phyloP scores from a whole-genome alignment of 2,329 filamentous ascomycete genomes.

The Basipetospora chlamydospora region DNA sequence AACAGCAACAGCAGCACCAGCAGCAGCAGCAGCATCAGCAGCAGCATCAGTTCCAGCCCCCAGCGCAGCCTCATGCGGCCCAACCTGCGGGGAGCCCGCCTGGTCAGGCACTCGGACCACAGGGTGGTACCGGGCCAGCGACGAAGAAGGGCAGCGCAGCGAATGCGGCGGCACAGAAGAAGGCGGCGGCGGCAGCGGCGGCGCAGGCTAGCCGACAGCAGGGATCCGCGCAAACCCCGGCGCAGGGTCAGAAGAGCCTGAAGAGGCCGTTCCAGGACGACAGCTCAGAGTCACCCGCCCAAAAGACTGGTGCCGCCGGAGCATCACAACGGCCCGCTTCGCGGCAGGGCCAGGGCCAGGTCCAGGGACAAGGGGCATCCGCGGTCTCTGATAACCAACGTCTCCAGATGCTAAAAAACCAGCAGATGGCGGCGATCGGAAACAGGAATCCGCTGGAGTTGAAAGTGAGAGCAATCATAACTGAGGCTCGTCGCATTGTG shows the following conservation, averaged over 20 bases:
- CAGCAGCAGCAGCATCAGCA: slow-evolving; percentile 18
- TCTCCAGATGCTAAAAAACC: slow-evolving; percentile 20
- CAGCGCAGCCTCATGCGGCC: slow-evolving; percentile 19
- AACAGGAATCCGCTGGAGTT: slow-evolving; percentile 11
- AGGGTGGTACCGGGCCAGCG: slow-evolving; percentile 12
- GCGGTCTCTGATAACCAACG: too few species aligned
- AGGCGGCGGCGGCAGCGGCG: background rate
- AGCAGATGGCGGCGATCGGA: slow-evolving; percentile 7
- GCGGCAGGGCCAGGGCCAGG: slow-evolving; percentile 13
- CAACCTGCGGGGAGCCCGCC: slow-evolving; percentile 14
- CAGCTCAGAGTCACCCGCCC: slow-evolving; percentile 6
- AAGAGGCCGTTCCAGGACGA: slow-evolving; percentile 38
- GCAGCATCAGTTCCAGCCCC: slow-evolving; percentile 21
- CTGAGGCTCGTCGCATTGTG: too few species aligned
- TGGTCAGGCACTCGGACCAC: slow-evolving; percentile 10
- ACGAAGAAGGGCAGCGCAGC: slow-evolving; percentile 22
- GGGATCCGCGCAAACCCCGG: slow-evolving; percentile 24
- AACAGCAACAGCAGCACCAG: slow-evolving; percentile 9
- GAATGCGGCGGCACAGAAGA: slow-evolving; percentile 8
- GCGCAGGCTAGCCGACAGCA: slow-evolving; percentile 10
- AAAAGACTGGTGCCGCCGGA: background rate
- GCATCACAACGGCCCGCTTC: slow-evolving; percentile 14
- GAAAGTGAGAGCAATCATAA: too few species aligned
- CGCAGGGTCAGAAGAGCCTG: slow-evolving; percentile 26
- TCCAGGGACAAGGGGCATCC: too few species aligned